Conservation (phyloP, 805 yeast genomes). For the Candida anglica region DNA sequence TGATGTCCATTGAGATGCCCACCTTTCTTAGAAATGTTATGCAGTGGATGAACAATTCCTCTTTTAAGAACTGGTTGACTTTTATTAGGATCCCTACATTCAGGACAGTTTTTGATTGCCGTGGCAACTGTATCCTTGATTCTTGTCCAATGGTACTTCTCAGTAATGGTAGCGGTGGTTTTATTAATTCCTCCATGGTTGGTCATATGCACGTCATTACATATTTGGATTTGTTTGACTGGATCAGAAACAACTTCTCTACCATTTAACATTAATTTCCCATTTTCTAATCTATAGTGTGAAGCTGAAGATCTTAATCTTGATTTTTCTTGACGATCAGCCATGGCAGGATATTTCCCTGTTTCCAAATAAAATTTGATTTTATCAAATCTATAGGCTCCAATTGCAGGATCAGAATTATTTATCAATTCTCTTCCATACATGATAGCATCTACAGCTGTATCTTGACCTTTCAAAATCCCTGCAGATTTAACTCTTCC, state of each 20-base stretch:
- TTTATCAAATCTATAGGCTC: slow-evolving; percentile 67
- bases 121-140: slow-evolving; percentile 83
- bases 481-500: slow-evolving; percentile 89
- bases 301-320: slow-evolving; percentile 76
- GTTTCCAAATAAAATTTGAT: slow-evolving; percentile 75
- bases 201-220: slow-evolving; percentile 61
- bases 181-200: slow-evolving; percentile 88
- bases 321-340: slow-evolving; percentile 84
- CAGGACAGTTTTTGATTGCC: slow-evolving; percentile 71
- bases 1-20: background rate
- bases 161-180: slow-evolving; percentile 73
- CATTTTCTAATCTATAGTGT: slow-evolving; percentile 68
- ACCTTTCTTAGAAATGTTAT: too few species aligned
- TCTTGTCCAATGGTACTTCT: slow-evolving; percentile 85
- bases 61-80: slow-evolving; percentile 7
- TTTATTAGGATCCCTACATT: slow-evolving; percentile 53
- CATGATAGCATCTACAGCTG: slow-evolving; percentile 81
- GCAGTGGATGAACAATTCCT: too few species aligned
- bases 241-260: slow-evolving; percentile 82
- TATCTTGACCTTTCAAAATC: slow-evolving; percentile 75
- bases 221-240: slow-evolving; percentile 67
- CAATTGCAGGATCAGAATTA: slow-evolving; percentile 44
- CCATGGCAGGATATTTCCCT: slow-evolving; percentile 80
- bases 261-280: slow-evolving; percentile 71
- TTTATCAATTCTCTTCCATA: slow-evolving; percentile 78